phyloP scores from a whole-genome alignment of 2,329 filamentous ascomycete species.

The Paecilomyces fulvus region DNA sequence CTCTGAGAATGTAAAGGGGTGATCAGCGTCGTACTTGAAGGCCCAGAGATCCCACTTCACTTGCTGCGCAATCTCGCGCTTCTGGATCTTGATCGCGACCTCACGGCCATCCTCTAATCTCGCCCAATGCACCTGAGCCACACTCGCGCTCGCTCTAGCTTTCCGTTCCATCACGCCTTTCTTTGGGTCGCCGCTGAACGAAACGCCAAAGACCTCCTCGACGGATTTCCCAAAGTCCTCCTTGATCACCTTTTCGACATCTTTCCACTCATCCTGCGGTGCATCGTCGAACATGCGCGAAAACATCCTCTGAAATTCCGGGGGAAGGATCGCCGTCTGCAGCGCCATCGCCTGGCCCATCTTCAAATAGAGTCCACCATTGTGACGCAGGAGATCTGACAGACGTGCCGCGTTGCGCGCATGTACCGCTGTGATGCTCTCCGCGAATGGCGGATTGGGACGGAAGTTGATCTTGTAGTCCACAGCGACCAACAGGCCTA shows the following conservation, averaged over 20 bases:
- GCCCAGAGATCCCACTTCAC: constrained; percentile 94
- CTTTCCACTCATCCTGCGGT: constrained; percentile 80
- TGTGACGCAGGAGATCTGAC: constrained; percentile 70
- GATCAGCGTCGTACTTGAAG: constrained; percentile 57
- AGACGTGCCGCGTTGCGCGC: constrained; percentile 73
- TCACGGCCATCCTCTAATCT: constrained; percentile 75
- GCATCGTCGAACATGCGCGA: constrained; percentile 95
- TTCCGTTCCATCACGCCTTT: constrained; percentile 63
- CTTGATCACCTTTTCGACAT: constrained; percentile 74
- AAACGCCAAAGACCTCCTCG: constrained; percentile 88
- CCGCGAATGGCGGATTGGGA: constrained; percentile 63
- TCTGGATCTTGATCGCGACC: constrained; percentile 94
- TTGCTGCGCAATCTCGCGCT: constrained; percentile 83
- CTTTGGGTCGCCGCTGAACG: constrained; percentile 59
- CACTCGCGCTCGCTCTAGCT: constrained; percentile 70
- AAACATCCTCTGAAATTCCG: constrained; percentile 96
- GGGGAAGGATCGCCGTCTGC: constrained; percentile 89
- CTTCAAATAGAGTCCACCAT: constrained; percentile 93
- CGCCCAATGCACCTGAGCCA: constrained; percentile 97
- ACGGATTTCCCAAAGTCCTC: constrained; percentile 79
- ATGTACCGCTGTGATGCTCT: constrained; percentile 70
- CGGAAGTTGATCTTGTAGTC: constrained; percentile 98
- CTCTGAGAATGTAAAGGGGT: background rate
- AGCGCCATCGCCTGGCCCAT: constrained; percentile 97
- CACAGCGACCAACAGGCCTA: constrained; percentile 69